Base-by-base conservation (phyloP, 176 grass and related monocot species). In the Themeda triandra region DNA sequence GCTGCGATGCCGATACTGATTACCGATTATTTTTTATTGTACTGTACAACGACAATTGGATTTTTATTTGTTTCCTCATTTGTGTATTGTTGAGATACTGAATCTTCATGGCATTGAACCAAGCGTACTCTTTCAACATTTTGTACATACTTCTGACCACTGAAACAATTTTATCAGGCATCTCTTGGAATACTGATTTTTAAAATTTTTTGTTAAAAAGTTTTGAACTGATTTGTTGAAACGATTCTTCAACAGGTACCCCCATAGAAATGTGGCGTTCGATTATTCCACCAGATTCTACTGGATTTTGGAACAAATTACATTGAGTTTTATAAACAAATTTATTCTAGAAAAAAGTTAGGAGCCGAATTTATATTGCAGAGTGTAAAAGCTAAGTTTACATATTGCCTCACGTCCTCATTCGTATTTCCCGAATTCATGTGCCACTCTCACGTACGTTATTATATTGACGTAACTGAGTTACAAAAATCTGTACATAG, bases 1-100 rank as follows among this genome's bases (percentile, higher is more conserved):
- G 63, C 59, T 80, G 51, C 76, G 80, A 76, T 66, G 69, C 69
- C 7, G 17, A 74, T 51, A 74, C 71, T 64, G 53, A 70, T 45
- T 36, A 84, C 49, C 7, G 36, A 88, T 86, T 86, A 63, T 73
- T 90, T 88, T 88, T 3, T 92, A 79, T 75, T 75, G 70, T 81
- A 87, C 40, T 69, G 51, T 84, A 87, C 49, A 69, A 71, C 17
- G 46, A 86, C 67, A 75, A 69, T 64, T 84, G 72, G 63, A 80
- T 81, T 84, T 46, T 84, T 33, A 74, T 32, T 39, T 81, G 64
- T 63, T 83, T 85, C 58, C 15, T 69, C 25, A 40, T 87, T 51
- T 75, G 29, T 36, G 41, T 76, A 84, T 64, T 84, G 9, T 83
- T 87, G 18, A 71, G 70, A 53, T 24, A 65, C 32, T 65, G 5